Percentiles rank a stretch among this genome's conserved stretches.
phyloP scores from a whole-genome alignment of 176 grass and related monocot species.

The Areca catechu region DNA sequence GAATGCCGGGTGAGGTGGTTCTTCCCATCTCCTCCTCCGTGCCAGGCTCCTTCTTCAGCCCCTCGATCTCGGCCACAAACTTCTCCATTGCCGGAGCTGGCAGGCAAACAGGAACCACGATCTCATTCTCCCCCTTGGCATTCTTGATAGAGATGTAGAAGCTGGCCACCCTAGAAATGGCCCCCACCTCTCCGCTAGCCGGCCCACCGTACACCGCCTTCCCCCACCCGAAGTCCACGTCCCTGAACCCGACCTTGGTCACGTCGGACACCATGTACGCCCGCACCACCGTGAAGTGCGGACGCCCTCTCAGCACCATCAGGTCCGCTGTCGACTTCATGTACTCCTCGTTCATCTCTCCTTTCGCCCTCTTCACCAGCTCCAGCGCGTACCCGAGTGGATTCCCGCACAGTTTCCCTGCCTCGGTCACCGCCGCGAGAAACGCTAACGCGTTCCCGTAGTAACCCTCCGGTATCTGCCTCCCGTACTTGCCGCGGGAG shows the following conservation, averaged over 20 bases:
- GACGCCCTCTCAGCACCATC: conserved; percentile 47
- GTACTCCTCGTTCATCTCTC: conserved; percentile 50
- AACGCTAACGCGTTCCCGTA: conserved; percentile 80
- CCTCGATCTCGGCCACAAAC: too few species aligned
- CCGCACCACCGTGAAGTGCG: conserved; percentile 69
- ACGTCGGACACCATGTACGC: conserved; percentile 58
- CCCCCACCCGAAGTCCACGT: conserved; percentile 91
- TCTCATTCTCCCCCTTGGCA: too few species aligned
- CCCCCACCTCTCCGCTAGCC: conserved; percentile 49
- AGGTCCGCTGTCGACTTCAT: conserved; percentile 52
- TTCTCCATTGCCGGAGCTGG: too few species aligned
- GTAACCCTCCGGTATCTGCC: conserved; percentile 45
- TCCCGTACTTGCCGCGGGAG: conserved; percentile 37
- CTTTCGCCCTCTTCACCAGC: conserved; percentile 60
- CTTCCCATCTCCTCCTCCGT: too few species aligned
- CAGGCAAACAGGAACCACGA: too few species aligned
- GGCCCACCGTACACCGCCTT: conserved; percentile 55
- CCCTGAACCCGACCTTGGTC: conserved; percentile 44
- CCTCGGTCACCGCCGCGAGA: conserved; percentile 38
- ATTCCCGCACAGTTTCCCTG: conserved; percentile 30
- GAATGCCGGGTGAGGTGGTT: too few species aligned
- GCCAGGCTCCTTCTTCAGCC: too few species aligned
- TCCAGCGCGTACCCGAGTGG: conserved; percentile 50
- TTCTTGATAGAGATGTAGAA: conserved; percentile 20
- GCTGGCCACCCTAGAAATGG: conserved; percentile 58